Base-by-base conservation (phyloP, 306 rosid species). In the Luffa acutangula region DNA sequence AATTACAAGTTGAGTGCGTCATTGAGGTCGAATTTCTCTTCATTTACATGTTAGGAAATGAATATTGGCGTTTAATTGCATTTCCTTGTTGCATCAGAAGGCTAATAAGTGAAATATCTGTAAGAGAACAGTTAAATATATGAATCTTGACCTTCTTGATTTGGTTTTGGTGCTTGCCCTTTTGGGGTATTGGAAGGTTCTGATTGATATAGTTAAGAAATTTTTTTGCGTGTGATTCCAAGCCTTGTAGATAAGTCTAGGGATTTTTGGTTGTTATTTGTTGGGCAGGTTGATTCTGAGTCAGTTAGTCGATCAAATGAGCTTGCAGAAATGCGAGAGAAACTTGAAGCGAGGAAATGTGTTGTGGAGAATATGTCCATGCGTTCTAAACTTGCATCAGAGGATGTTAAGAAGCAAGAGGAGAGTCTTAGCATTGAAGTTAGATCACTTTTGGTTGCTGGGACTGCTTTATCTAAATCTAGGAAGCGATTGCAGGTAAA, bases 381-480 rank as follows among this genome's bases (percentile, higher is more conserved):
- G 80, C 80, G 65, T 62, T 83, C 89, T 78, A 86, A 82, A 80
- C 76, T 87, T 83, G 87, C 87, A 2, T 81, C 85, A 78, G 99
- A 93, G 83, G 85, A 88, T 81, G 89, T 85, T 69, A 85, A 82
- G 81, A 90, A 79, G 90, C 93, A 87, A 85, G 93, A 95, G 86
- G 97, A 89, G 80, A 87, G 60, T 82, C 94, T 95, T 80, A 83
- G 90, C 80, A 71, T 48, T 81, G 93, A 90, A 82, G 84, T 93
- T 76, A 89, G 93, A 81, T 90, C 97, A 7, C 89, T 95, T 62
- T 87, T 93, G 92, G 88, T 93, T 76, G 91, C 93, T 21, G 97
- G 96, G 82, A 87, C 96, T 59, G 77, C 92, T 78, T 89, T 95
- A 75, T 91, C 99, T 48, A 92, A 86, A n/a, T 60, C 96, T 70